Base-by-base conservation (phyloP, 2,329 filamentous ascomycete species). In the Domatiomyces catenatus region DNA sequence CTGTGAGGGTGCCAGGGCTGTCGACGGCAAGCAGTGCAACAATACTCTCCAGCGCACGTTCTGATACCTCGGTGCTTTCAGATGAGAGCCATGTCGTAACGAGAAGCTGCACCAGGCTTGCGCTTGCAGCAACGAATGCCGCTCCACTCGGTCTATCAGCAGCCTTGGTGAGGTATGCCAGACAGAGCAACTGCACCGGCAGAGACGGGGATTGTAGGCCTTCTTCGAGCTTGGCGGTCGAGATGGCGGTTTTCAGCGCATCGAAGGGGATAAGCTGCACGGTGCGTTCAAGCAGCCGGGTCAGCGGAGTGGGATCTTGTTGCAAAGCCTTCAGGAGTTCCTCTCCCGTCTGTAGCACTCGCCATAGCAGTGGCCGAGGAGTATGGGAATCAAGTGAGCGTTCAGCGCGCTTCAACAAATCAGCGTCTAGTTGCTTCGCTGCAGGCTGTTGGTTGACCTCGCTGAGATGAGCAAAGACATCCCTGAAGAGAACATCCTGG, bases 11-110 rank as follows among this genome's bases (percentile, higher is more conserved):
- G 59, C 50, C 58, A 67, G 20, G 62, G 60, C 44, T 69, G 63
- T 78, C 74, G 4, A 76, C 66, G 48, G 71, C 69, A 32, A 82
- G 60, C 1, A 82, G 64, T 6, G 69, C 67, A 53, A 72, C 68
- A 8, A 83, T 61, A 7, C 77, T 64, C 44, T 75, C 68, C 26
- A 73, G 68, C 1, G 77, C 74, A 49, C 73, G 68, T 17, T 73
- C 72, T 4, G 77, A 73, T 32, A 81, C 68, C 8, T 73, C 75
- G 2, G 75, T 73, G 44, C 76, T 74, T 19, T 68, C 59, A 0
- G 75, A 75, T 45, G 72, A 73, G 6, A 82, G 69, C 78, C 77
- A 82, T 18, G 80, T 59, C 44, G 73, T 70, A 5, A 81, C 69
- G 19, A 81, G 62, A 8, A 74, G 72, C 6, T 67, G 63, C 5